Evolutionary conservation across 768 basidiomycete species (phyloP), one percentile per base, ranked within the genome.

Genomic region (Xanthoconium stramineum): DNA sequence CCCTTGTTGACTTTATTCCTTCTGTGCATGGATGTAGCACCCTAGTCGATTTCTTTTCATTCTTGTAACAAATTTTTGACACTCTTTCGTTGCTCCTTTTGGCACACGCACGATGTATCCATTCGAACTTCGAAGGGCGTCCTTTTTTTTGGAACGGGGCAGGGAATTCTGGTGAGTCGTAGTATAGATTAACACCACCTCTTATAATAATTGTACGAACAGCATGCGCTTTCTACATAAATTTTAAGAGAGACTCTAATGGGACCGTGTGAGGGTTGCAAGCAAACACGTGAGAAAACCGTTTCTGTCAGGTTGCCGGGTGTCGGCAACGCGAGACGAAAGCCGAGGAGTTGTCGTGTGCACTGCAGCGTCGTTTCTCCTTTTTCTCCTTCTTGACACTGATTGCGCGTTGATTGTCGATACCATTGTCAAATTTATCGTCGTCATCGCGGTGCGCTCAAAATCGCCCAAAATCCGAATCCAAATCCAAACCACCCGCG

Each of bases 101-200:
- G 30, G 13, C 32, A 32, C 32, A 52, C 46, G 37, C 52, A 51
- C 52, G 20, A 56, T 68, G 60, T 58, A 56, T 53, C 49, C 60
- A 55, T 35, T 12, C 33, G 8, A 35, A 35, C 24, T 57, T 59
- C 12, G 38, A 61, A 56, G 40, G 47, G 40, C 48, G 54, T 52
- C 42, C 58, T 33, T 52, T 53, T 57, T 61, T 63, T 66, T 64
- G 59, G 62, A 54, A 57, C n/a, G 50, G 57, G 58, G 53, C 58
- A 61, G 19, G 43, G 10, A 50, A 47, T 58, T 56, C 61, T n/a
- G 58, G 57, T 58, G 62, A 64, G 62, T 55, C 6, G 47, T 59
- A 62, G 63, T 50, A 47, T 69, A 68, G 67, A 69, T 57, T 68
- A 69, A 53, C 64, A 58, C 56, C 53, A 38, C 52, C 55, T 67